phyloP scores from a whole-genome alignment of 2,329 filamentous ascomycete species.

The Hypoxylon sp. region DNA sequence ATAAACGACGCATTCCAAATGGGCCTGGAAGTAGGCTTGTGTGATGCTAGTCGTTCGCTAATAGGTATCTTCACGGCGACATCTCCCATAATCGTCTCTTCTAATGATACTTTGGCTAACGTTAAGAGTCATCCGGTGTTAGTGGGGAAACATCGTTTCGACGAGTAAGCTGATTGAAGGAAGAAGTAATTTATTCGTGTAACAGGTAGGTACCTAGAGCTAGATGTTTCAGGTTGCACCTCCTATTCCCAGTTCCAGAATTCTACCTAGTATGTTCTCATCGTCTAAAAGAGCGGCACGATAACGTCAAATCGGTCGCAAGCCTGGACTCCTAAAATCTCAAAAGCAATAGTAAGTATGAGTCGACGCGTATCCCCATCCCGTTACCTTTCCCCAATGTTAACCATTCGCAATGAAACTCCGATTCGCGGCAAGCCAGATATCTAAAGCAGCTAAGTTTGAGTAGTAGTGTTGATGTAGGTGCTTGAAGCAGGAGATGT shows the following conservation, averaged over 20 bases:
- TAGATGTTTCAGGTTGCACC: not conserved
- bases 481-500: constrained; percentile 1
- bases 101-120: not conserved
- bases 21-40: not conserved
- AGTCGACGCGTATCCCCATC: not conserved
- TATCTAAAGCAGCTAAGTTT: constrained; percentile 9
- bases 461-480: constrained; percentile 3
- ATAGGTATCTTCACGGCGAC: not conserved
- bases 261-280: constrained; percentile 2
- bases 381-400: not conserved
- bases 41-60: not conserved
- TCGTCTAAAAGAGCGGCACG: not conserved
- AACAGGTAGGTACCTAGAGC: not conserved
- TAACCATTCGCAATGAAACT: constrained; percentile 10
- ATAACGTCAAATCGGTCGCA: constrained; percentile 1
- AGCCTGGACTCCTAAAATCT: constrained; percentile 4
- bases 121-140: constrained; percentile 2
- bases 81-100: not conserved
- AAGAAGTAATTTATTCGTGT: not conserved
- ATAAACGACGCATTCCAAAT: not conserved
- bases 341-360: constrained; percentile 9
- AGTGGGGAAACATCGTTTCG: not conserved
- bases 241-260: constrained; percentile 8
- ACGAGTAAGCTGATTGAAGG: not conserved
- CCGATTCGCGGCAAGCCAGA: not conserved